These are phyloP conservation scores for Thecaphora frezii DNA, from an alignment of 1,284 basidiomycete genomes.

Conservation along the genomic window DNA sequence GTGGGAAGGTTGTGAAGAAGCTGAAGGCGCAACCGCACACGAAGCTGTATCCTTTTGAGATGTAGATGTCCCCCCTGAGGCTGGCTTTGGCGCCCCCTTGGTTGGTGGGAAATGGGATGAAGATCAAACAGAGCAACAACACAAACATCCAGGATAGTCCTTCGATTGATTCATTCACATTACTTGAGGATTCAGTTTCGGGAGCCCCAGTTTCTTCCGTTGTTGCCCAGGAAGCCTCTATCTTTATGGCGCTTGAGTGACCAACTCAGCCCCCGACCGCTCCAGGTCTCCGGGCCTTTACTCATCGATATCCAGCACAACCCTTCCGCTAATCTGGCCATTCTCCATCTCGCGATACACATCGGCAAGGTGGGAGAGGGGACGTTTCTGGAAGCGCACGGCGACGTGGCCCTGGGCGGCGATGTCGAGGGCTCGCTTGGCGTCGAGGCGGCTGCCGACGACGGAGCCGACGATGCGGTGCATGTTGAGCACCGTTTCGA, in stretches of 20 bases:
- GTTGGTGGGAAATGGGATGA: too few species aligned
- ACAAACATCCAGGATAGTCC: too few species aligned
- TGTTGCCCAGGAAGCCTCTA: too few species aligned
- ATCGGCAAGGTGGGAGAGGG: slow-evolving; percentile 65
- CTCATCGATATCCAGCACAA: slow-evolving; percentile 65
- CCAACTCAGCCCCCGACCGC: too few species aligned
- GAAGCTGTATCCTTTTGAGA: slow-evolving; percentile 59
- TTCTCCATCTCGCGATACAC: slow-evolving; percentile 65
- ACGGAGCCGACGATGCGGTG: slow-evolving; percentile 75
- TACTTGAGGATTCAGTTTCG: too few species aligned
- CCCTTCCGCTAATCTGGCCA: slow-evolving; percentile 68
- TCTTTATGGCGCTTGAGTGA: too few species aligned
- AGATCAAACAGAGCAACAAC: too few species aligned
- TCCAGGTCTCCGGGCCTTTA: too few species aligned
- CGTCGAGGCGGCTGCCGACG: slow-evolving; percentile 64
- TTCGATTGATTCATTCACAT: too few species aligned
- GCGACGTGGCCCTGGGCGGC: slow-evolving; percentile 71
- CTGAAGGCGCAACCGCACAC: background rate
- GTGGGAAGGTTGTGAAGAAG: background rate
- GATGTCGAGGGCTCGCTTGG: slow-evolving; percentile 66
- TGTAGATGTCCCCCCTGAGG: too few species aligned
- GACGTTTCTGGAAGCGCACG: slow-evolving; percentile 65
- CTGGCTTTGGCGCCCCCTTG: too few species aligned
- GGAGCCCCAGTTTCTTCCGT: too few species aligned
- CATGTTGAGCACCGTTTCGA: slow-evolving; percentile 65